A percentile compares a stretch with the other conserved stretches of the same genome.
These are phyloP conservation scores for Russula sp. DNA, from an alignment of 768 basidiomycete genomes.

Conservation along the genomic window DNA sequence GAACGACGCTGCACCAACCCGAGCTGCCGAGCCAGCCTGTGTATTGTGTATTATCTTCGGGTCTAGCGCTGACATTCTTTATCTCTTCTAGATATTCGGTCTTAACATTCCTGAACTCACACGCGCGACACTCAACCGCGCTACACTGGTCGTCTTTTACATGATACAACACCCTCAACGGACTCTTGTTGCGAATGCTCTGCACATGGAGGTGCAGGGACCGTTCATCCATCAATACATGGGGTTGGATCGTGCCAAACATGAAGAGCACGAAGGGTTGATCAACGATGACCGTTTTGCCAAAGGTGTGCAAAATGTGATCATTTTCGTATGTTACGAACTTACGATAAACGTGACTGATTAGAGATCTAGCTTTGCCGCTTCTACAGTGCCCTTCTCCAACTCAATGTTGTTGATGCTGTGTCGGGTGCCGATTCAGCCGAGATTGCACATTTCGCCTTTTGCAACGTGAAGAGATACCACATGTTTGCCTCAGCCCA, in stretches of 20 bases:
- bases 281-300: constrained; percentile 71
- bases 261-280: constrained; percentile 63
- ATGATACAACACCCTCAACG: constrained; percentile 53
- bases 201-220: constrained; percentile 63
- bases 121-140: too few relatives aligned
- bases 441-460: constrained; percentile 75
- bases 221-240: constrained; percentile 70
- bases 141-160: constrained; percentile 64
- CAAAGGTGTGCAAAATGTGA: constrained; percentile 68
- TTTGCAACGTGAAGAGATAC: too few relatives aligned
- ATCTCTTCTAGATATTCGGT: too few relatives aligned
- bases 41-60: too few relatives aligned
- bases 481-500: too few relatives aligned
- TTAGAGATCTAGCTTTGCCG: constrained; percentile 57
- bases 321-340: constrained; percentile 30
- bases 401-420: constrained; percentile 60
- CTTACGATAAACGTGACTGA: constrained; percentile 17
- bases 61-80: too few relatives aligned
- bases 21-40: too few relatives aligned
- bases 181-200: constrained; percentile 57
- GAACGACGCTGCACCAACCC: too few relatives aligned
- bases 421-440: constrained; percentile 63
- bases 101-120: too few relatives aligned
- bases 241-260: constrained; percentile 69
- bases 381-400: constrained; percentile 70